Percentiles rank a stretch among this genome's conserved stretches.
phyloP scores from a whole-genome alignment of 83 land plant species.

The Picea abies region DNA sequence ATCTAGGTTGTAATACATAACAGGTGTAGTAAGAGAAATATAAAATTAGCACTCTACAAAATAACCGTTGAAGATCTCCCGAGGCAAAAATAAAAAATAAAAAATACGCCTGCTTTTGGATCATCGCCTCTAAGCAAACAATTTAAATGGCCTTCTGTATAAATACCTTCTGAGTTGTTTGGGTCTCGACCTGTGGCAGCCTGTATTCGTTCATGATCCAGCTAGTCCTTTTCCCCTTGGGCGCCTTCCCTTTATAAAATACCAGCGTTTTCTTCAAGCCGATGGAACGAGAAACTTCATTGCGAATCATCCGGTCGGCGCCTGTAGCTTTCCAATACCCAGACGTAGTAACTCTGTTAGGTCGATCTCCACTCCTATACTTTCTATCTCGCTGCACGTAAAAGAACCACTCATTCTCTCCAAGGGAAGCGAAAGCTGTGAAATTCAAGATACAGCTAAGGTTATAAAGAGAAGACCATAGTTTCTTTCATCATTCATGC shows the following conservation, averaged over 20 bases:
- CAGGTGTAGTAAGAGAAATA: too few relatives aligned
- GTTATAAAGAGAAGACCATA: background rate
- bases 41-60: too few relatives aligned
- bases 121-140: too few relatives aligned
- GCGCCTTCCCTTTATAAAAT: background rate
- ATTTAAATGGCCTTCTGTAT: too few relatives aligned
- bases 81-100: too few relatives aligned
- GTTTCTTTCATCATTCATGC: too few relatives aligned
- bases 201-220: conserved; percentile 3
- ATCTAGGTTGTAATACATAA: too few relatives aligned
- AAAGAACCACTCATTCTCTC: conserved; percentile 82
- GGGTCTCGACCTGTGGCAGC: too few relatives aligned
- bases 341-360: conserved; percentile 69
- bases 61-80: too few relatives aligned
- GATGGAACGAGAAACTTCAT: background rate
- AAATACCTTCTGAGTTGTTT: too few relatives aligned
- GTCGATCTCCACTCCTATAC: conserved; percentile 75
- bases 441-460: background rate
- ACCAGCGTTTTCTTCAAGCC: background rate
- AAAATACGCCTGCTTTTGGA: too few relatives aligned
- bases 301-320: conserved; percentile 35
- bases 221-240: background rate
- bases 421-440: conserved; percentile 67
- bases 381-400: conserved; percentile 76
- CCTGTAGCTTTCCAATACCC: conserved; percentile 87